Conservation (phyloP, 73 alveolate species). For the Effrenium voratum region DNA sequence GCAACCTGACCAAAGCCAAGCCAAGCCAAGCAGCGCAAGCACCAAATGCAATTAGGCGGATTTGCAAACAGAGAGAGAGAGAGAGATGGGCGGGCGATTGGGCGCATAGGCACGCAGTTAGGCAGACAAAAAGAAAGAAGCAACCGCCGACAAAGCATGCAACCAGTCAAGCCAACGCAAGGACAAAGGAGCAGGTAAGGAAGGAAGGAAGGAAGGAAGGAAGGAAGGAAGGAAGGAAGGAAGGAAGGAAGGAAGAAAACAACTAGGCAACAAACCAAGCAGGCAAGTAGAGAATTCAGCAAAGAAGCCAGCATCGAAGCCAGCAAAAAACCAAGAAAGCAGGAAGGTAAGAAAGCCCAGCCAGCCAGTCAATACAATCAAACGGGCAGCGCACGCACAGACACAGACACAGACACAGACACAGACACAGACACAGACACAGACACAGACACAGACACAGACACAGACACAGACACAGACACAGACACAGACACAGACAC, state of each 20-base stretch:
- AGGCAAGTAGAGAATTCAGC: background rate
- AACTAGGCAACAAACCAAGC: background rate
- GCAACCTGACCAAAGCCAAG: no score
- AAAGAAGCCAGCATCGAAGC: background rate
- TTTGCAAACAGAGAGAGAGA: no score
- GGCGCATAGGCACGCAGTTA: no score
- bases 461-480: background rate
- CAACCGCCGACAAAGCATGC: no score
- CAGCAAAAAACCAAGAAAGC: no score
- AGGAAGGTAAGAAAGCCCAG: no score
- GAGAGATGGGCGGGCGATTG: no score
- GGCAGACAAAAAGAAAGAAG: no score
- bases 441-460: background rate
- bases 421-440: background rate
- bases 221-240: background rate
- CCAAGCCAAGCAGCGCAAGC: no score
- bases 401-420: background rate
- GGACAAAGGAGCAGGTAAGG: background rate
- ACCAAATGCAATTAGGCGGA: no score
- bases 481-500: background rate
- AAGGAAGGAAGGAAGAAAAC: background rate
- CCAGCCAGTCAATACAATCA: no score
- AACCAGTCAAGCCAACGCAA: no score
- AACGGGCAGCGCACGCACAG: background rate
- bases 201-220: background rate